phyloP scores from a whole-genome alignment of 768 basidiomycete species.

The Trametopsis cervina region DNA sequence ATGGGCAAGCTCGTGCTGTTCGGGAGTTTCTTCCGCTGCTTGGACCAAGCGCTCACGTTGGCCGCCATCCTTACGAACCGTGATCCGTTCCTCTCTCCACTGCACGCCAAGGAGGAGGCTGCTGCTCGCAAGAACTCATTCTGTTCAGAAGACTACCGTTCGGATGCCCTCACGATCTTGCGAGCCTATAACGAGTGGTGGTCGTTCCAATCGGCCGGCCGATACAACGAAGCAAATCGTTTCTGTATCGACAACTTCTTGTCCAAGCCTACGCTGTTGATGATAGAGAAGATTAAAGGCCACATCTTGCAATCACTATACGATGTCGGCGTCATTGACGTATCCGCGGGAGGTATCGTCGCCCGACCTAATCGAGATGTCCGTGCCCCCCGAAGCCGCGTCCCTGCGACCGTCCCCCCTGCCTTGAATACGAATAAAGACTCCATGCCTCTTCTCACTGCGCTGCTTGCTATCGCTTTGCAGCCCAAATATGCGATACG shows the following conservation, averaged over 20 bases:
- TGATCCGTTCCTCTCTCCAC: conserved; percentile 84
- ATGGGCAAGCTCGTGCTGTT: conserved; percentile 86
- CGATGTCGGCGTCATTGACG: conserved; percentile 73
- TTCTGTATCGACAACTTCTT: conserved; percentile 87
- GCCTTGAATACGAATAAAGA: conserved; percentile 68
- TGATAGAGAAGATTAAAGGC: conserved; percentile 73
- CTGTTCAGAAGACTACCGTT: conserved; percentile 73
- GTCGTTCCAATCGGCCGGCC: conserved; percentile 56
- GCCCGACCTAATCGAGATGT: conserved; percentile 9
- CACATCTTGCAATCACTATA: conserved; percentile 75
- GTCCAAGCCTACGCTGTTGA: conserved; percentile 73
- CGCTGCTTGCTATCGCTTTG: conserved; percentile 75
- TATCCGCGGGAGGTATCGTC: conserved; percentile 53
- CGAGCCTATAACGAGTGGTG: conserved; percentile 83
- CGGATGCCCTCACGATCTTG: conserved; percentile 75
- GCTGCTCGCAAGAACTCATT: conserved; percentile 69
- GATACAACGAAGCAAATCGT: conserved; percentile 57
- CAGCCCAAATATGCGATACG: conserved; percentile 90
- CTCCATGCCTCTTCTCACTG: conserved; percentile 71
- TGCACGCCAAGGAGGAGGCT: conserved; percentile 67
- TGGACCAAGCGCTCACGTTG: conserved; percentile 80
- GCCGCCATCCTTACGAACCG: conserved; percentile 89
- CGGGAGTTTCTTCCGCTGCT: conserved; percentile 89
- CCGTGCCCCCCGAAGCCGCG: conserved; percentile 14
- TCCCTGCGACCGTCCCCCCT: conserved; percentile 43